These are phyloP conservation scores for Crithidia expoeki DNA, from an alignment of 208 protist species.

Conservation along the genomic window DNA sequence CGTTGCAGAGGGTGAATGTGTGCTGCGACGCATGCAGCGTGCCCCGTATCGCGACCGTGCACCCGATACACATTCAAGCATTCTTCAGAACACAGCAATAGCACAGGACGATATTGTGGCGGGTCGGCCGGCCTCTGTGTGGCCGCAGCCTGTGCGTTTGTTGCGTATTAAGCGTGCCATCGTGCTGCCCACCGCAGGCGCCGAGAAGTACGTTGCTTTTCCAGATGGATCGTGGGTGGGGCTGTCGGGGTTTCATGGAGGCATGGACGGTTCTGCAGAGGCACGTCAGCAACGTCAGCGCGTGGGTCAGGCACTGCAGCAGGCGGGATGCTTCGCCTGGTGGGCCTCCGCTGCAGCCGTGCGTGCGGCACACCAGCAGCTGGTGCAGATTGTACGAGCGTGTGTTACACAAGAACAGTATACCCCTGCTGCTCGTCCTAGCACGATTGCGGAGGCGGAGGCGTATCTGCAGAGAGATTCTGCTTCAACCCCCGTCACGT, in stretches of 20 bases:
- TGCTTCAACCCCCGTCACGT: neutral
- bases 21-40: conserved; percentile 50
- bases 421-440: conserved; percentile 1
- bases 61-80: neutral
- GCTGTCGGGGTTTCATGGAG: neutral
- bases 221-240: conserved; percentile 7
- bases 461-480: conserved; percentile 4
- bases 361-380: conserved; percentile 25
- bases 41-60: conserved; percentile 21
- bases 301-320: conserved; percentile 18
- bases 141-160: conserved; percentile 46
- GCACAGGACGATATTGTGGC: conserved; percentile 4
- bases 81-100: neutral
- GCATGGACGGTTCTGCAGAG: neutral
- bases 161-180: conserved; percentile 67
- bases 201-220: conserved; percentile 30
- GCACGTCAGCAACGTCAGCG: conserved; percentile 13
- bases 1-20: conserved; percentile 58
- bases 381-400: conserved; percentile 21
- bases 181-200: conserved; percentile 66
- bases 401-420: neutral
- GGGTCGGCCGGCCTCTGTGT: conserved; percentile 30
- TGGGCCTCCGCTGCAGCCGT: conserved; percentile 51
- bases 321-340: conserved; percentile 59
- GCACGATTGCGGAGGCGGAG: conserved; percentile 13